phyloP scores from a whole-genome alignment of 768 basidiomycete genomes.

The Floccularia luteovirens region DNA sequence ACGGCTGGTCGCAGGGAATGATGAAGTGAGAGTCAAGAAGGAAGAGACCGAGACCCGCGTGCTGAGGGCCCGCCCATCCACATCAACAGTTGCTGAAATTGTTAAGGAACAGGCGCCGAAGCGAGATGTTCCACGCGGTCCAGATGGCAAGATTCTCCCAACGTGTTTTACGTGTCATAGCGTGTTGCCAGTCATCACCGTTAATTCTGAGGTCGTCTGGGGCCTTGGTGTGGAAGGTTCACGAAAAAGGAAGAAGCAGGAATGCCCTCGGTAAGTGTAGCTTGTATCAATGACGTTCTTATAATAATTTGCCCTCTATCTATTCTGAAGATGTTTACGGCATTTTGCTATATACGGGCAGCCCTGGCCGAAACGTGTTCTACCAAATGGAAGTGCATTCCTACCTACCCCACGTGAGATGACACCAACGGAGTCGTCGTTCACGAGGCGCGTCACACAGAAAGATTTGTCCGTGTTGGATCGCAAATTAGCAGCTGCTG shows the following conservation, averaged over 20 bases:
- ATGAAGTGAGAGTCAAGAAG: conserved; percentile 32
- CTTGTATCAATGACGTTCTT: conserved; percentile 1
- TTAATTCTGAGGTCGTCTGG: conserved; percentile 72
- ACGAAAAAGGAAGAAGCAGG: conserved; percentile 52
- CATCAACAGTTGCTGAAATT: conserved; percentile 23
- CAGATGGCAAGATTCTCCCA: conserved; percentile 62
- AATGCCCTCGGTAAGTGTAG: conserved; percentile 64
- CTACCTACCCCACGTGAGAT: conserved; percentile 46
- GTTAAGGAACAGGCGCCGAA: conserved; percentile 26
- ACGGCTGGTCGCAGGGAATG: conserved; percentile 15
- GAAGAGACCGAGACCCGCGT: conserved; percentile 46
- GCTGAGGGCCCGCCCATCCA: conserved; percentile 40
- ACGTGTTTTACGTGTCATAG: conserved; percentile 67
- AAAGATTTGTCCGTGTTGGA: conserved; percentile 44
- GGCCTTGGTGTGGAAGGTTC: conserved; percentile 48
- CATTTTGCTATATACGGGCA: conserved; percentile 72
- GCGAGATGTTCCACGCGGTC: conserved; percentile 41
- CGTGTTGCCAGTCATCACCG: conserved; percentile 67
- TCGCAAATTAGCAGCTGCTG: conserved; percentile 42
- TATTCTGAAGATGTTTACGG: conserved; percentile 57
- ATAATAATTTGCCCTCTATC: conserved; percentile 1
- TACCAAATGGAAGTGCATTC: conserved; percentile 36
- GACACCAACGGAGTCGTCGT: conserved; percentile 33
- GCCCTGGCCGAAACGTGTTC: conserved; percentile 62
- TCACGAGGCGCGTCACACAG: conserved; percentile 39